A percentile compares a stretch with the other conserved stretches of the same genome.
These are phyloP conservation scores for Cladobotryum mycophilum DNA, from an alignment of 2,329 filamentous ascomycete species.

Conservation along the genomic window DNA sequence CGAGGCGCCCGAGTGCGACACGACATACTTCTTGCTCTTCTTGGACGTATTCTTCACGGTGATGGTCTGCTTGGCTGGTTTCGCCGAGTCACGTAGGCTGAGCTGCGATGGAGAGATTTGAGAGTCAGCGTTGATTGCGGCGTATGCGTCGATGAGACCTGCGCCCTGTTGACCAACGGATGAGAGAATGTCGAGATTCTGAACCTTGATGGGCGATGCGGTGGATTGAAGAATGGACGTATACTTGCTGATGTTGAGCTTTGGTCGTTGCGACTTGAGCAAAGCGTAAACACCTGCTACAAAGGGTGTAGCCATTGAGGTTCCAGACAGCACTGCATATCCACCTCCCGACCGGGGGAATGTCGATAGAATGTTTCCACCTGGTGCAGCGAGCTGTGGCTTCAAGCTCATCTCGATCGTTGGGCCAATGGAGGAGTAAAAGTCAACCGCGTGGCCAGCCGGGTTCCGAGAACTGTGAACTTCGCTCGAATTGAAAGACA, in stretches of 20 bases:
- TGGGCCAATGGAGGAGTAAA: conserved; percentile 33
- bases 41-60: conserved; percentile 5
- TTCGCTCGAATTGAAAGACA: conserved; percentile 2
- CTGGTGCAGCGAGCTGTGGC: conserved; percentile 33
- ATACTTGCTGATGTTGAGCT: background rate
- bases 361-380: conserved; percentile 38
- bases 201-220: background rate
- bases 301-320: conserved; percentile 42
- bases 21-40: background rate
- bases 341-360: conserved; percentile 32
- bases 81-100: background rate
- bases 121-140: background rate
- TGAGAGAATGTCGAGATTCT: background rate
- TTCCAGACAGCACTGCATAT: conserved; percentile 39
- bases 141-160: conserved; percentile 3
- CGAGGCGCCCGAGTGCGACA: background rate
- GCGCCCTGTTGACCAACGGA: conserved; percentile 4
- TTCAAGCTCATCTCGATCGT: conserved; percentile 34
- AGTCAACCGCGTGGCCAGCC: background rate
- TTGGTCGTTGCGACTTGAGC: conserved; percentile 19
- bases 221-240: background rate
- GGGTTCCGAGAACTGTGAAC: background rate
- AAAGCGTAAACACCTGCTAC: conserved; percentile 32
- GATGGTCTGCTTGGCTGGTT: conserved; percentile 2
- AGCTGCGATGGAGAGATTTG: background rate